Evolutionary conservation across 2,329 filamentous ascomycete species (phyloP).

Genomic region (Microcyclospora pomicola): DNA sequence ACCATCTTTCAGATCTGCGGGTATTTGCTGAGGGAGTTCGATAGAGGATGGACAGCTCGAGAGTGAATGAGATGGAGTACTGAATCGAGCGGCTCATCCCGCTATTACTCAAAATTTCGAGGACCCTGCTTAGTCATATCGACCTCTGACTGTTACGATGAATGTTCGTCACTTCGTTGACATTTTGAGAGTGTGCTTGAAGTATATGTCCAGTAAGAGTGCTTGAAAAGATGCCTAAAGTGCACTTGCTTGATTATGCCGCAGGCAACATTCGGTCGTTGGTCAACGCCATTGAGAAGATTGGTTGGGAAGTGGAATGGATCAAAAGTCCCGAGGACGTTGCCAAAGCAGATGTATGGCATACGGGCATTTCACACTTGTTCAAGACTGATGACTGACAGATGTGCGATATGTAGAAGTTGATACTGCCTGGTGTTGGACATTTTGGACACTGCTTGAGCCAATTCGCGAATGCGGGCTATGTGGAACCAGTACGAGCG

Average conservation of each 20-base stretch:
- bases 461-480: slow-evolving; percentile 70
- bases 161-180: too few species aligned
- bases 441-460: slow-evolving; percentile 94
- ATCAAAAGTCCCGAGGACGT: slow-evolving; percentile 75
- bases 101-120: neutral
- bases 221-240: slow-evolving; percentile 48
- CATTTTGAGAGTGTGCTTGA: neutral
- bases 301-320: slow-evolving; percentile 89
- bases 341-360: slow-evolving; percentile 60
- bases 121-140: neutral
- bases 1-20: slow-evolving; percentile 50
- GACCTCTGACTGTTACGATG: neutral
- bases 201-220: neutral
- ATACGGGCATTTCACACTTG: neutral
- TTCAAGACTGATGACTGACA: slow-evolving; percentile 21
- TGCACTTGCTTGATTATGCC: slow-evolving; percentile 78
- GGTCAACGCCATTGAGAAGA: slow-evolving; percentile 93
- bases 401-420: slow-evolving; percentile 44
- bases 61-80: neutral
- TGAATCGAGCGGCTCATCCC: neutral
- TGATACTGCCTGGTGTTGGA: slow-evolving; percentile 91
- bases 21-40: neutral
- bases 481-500: slow-evolving; percentile 63
- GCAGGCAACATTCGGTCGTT: slow-evolving; percentile 92
- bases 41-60: neutral